These are phyloP conservation scores for Phytopythium cucurbitacearum DNA, from an alignment of 352 stramenopile genomes.

Conservation along the genomic window DNA sequence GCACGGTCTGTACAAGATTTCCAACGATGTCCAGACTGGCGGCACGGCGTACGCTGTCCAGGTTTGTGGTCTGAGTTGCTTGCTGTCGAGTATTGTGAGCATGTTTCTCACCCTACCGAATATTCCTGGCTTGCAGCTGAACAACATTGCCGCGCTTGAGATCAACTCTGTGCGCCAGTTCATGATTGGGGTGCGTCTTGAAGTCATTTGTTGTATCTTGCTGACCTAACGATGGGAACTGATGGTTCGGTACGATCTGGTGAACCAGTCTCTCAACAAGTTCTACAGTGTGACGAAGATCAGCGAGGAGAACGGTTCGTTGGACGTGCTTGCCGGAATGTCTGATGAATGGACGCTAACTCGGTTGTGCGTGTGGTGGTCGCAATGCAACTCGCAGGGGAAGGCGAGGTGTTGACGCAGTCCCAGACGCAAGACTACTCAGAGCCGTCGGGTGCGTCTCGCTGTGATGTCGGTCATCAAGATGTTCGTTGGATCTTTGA, in stretches of 20 bases:
- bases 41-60: constrained; percentile 73
- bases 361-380: too few relatives aligned
- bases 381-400: too few relatives aligned
- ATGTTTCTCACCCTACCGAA: neutral
- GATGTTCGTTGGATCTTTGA: neutral
- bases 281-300: constrained; percentile 73
- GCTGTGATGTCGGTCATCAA: too few relatives aligned
- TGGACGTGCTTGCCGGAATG: neutral
- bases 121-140: constrained; percentile 49
- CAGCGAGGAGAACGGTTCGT: constrained; percentile 34
- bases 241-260: neutral
- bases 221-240: neutral
- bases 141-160: constrained; percentile 83
- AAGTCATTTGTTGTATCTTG: neutral
- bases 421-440: constrained; percentile 22
- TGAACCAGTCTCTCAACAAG: constrained; percentile 61
- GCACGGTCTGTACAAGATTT: constrained; percentile 81
- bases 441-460: constrained; percentile 4
- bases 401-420: constrained; percentile 13
- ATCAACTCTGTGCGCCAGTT: constrained; percentile 88
- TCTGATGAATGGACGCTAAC: neutral
- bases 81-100: neutral
- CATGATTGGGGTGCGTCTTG: constrained; percentile 66
- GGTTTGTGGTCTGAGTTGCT: constrained; percentile 6
- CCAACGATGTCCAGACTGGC: constrained; percentile 66